phyloP scores from a whole-genome alignment of 2,329 filamentous ascomycete genomes.

The Onygenales sp. region DNA sequence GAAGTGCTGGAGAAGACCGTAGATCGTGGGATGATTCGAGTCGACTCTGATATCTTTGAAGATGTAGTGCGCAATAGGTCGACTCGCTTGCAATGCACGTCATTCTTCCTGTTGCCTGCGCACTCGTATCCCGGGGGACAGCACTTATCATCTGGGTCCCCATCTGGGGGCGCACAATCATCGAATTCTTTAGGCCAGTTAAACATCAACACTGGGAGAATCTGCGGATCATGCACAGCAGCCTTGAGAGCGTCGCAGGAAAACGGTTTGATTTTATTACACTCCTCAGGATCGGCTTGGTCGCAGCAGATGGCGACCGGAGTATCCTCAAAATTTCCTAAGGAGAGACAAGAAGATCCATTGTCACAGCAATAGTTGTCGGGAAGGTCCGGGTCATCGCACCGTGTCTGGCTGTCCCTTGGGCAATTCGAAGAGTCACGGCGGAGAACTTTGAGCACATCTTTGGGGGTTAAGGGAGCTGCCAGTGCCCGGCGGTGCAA shows the following conservation, averaged over 20 bases:
- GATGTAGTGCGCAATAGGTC: too few relatives aligned
- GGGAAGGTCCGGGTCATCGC: constrained; percentile 28
- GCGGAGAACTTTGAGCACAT: constrained; percentile 14
- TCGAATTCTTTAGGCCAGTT: too few relatives aligned
- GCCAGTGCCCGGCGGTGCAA: constrained; percentile 7
- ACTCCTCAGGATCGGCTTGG: constrained; percentile 23
- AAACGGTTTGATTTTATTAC: constrained; percentile 33
- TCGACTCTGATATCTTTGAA: constrained; percentile 6
- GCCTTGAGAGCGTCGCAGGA: constrained; percentile 24
- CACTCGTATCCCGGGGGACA: constrained; percentile 37
- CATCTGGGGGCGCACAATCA: too few relatives aligned
- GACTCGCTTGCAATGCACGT: too few relatives aligned
- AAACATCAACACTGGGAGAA: too few relatives aligned
- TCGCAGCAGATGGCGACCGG: constrained; percentile 40
- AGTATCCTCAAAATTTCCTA: constrained; percentile 23
- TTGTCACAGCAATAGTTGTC: constrained; percentile 36
- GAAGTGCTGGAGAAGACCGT: constrained; percentile 11
- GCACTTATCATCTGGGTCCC: too few relatives aligned
- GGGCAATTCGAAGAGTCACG: constrained; percentile 23
- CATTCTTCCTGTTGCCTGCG: constrained; percentile 15
- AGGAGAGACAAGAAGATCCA: constrained; percentile 29
- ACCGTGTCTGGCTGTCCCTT: constrained; percentile 21
- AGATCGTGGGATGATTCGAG: constrained; percentile 6
- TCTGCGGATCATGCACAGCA: too few relatives aligned
- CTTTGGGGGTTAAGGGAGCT: constrained; percentile 13